Evolutionary conservation across 345 rosid species (phyloP).

Genomic region (Sisymbrium altissimum): DNA sequence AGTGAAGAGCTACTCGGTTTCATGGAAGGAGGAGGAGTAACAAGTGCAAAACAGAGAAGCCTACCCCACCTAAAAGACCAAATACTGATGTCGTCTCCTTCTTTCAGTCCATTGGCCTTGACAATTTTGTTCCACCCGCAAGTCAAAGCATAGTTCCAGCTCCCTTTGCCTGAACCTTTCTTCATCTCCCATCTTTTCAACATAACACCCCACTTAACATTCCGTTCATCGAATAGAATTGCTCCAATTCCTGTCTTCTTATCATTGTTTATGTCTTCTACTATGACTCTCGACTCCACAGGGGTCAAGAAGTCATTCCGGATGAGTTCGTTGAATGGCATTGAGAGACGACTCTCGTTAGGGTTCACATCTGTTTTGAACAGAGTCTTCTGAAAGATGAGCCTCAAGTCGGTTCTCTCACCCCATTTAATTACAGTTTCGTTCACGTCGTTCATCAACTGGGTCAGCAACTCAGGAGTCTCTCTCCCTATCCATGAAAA

Average conservation of each 20-base stretch:
- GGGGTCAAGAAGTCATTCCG: conserved; percentile 1
- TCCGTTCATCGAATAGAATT: background rate
- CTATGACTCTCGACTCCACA: background rate
- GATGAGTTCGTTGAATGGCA: background rate
- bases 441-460: background rate
- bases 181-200: background rate
- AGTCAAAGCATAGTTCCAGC: background rate
- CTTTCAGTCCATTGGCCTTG: background rate
- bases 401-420: background rate
- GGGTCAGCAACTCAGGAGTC: background rate
- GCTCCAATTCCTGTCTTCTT: background rate
- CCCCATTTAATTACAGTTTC: background rate
- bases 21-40: background rate
- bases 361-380: background rate
- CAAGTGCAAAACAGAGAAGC: conserved; percentile 8
- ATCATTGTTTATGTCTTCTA: background rate
- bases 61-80: conserved; percentile 2
- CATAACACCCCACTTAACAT: background rate
- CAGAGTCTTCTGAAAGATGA: background rate
- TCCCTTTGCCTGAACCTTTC: background rate
- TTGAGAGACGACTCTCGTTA: background rate
- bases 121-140: conserved; percentile 5
- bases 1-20: background rate
- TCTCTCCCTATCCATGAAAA: background rate
- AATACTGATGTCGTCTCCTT: background rate